Base-by-base conservation (phyloP, 106 monocot species). In the Dioscorea alata region DNA sequence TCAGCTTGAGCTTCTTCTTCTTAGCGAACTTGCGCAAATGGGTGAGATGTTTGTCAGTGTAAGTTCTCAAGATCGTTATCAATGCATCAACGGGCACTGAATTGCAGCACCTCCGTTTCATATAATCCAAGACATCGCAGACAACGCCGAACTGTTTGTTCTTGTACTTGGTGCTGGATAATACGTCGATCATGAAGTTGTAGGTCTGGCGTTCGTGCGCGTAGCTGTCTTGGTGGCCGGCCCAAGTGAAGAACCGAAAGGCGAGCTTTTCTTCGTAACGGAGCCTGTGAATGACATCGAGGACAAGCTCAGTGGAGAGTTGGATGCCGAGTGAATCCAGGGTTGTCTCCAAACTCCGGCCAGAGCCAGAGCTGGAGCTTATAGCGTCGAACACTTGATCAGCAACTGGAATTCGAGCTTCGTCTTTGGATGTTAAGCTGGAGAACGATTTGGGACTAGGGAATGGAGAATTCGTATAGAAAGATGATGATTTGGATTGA, bases 171-270 rank as follows among this genome's bases (percentile, higher is more conserved):
- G 99, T 93, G 69, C 90, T 81, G 8, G 99, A 99, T 4, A 99
- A 66, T 33, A 99, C 73, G 23, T 99, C 99, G 15, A 99, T 99
- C 77, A 99, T 87, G 58, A 71, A 62, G 57, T 90, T 90, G 72
- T 85, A 99, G 10, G 78, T 77, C 56, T 78, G 72, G 0, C 60
- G 72, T 24, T 85, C 81, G 50, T 99, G 93, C 14, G 57, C 18
- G 62, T 93, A 99, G 15, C 71, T 75, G 13, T 78, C 73, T 42
- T 81, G 93, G 34, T 76, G 81, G 7, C 77, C 82, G 6, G 83
- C 93, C 93, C 99, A 99, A 19, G 87, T 85, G 81, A 99, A 99
- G 82, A 99, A 99, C 64, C 90, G 60, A 71, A 99, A 87, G 13
- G 99, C 99, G 9, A 90, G 25, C 48, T 86, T 93, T 67, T 99